Evolutionary conservation across 164 flowering plant species (phyloP), one percentile per base, ranked within the genome.

Genomic region (Umbellularia californica): DNA sequence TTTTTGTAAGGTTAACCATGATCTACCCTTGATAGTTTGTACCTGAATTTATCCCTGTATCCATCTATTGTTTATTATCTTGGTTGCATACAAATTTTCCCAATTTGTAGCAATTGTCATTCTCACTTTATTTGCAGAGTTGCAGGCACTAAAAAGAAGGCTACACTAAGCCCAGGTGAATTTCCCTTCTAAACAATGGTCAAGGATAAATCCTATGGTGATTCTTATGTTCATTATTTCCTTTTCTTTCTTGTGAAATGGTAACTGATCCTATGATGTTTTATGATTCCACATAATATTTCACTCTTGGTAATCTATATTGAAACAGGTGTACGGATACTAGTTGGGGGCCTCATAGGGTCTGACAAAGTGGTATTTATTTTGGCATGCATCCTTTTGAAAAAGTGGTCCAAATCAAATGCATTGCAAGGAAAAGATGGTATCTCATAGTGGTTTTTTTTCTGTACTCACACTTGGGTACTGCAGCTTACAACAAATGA

Each of bases 291-390:
- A 33, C 6, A 33, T 33, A 33, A 33, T 33, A 33, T 33, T 33
- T 33, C 41, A 33, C 41, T 14, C 58, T 52, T 13, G 58, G 19
- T 10, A 19, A 22, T 23, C 7, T 12, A 17, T n/a, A 15, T 69
- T 24, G 97, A 55, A 27, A 24, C 84, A 88, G 91, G 82, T 33
- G 58, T 81, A 12, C 80, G 73, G 78, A 20, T 87, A 74, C 58
- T 86, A 65, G 69, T 83, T 35, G 87, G 83, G 62, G 87, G 78
- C 9, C 25, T 83, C 6, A 70, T 71, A 15, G 88, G 79, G 22
- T 30, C 81, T 28, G 14, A 65, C 3, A 28, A 76, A 69, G 52
- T 79, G 58, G 19, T 82, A 58, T 24, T 73, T 30, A 64, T 81
- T 55, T 75, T 80, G 47, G 28, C 74, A 70, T 80, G 75, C 70